These are phyloP conservation scores for Penicillium oxalicum DNA, from an alignment of 2,329 filamentous ascomycete genomes.

Conservation along the genomic window DNA sequence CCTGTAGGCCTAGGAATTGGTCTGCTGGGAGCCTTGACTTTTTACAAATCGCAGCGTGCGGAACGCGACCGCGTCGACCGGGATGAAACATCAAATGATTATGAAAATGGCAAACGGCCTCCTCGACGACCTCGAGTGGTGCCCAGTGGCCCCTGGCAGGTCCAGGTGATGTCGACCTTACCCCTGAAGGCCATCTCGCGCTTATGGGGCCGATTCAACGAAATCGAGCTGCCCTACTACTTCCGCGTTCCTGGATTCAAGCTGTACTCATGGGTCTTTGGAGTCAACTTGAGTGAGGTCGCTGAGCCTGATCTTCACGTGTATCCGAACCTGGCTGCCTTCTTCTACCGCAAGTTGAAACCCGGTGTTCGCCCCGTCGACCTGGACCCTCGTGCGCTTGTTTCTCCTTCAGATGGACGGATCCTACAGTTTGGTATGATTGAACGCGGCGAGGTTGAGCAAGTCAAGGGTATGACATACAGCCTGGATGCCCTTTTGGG, in stretches of 20 bases:
- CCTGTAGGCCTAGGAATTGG: slow-evolving; percentile 79
- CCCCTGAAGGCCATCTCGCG: slow-evolving; percentile 86
- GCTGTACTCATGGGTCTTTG: slow-evolving; percentile 83
- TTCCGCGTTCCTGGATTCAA: slow-evolving; percentile 85
- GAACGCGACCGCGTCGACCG: slow-evolving; percentile 46
- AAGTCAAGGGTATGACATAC: slow-evolving; percentile 98
- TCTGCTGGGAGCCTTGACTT: slow-evolving; percentile 75
- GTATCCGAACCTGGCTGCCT: slow-evolving; percentile 89
- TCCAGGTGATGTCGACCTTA: slow-evolving; percentile 88
- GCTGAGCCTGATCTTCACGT: slow-evolving; percentile 79
- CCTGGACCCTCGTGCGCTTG: slow-evolving; percentile 67
- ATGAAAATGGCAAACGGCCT: slow-evolving; percentile 38
- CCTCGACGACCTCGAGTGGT: slow-evolving; percentile 58
- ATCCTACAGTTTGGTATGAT: slow-evolving; percentile 90
- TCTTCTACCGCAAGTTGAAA: slow-evolving; percentile 95
- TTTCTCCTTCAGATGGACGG: slow-evolving; percentile 85
- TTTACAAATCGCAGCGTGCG: slow-evolving; percentile 63
- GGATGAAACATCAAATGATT: slow-evolving; percentile 36
- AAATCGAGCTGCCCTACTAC: slow-evolving; percentile 80
- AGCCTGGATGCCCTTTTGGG: slow-evolving; percentile 89
- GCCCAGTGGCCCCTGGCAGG: slow-evolving; percentile 84
- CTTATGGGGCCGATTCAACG: slow-evolving; percentile 87
- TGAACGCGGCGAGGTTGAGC: slow-evolving; percentile 88
- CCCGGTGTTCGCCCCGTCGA: slow-evolving; percentile 81
- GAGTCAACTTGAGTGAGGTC: slow-evolving; percentile 84